Conservation (phyloP, 163 green algal genomes). For the Chlorella variabilis region DNA sequence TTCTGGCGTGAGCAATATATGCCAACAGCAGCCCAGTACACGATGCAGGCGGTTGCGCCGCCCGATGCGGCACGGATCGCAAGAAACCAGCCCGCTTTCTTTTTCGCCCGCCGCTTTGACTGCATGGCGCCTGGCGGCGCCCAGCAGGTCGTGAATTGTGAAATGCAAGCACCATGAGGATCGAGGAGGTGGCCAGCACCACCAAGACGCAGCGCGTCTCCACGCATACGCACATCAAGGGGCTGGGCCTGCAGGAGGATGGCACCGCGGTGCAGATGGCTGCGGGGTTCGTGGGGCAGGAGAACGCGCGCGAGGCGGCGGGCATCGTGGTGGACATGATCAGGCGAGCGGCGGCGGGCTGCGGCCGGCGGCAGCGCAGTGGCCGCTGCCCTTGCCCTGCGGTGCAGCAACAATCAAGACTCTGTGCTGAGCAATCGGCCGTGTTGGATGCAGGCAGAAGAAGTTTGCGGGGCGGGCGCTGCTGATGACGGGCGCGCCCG, state of each 20-base stretch:
- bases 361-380: background rate
- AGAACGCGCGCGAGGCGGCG: constrained; percentile 93
- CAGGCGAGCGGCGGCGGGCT: background rate
- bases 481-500: constrained; percentile 92
- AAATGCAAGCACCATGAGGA: constrained; percentile 71
- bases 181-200: constrained; percentile 96
- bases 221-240: constrained; percentile 99
- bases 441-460: constrained; percentile 81
- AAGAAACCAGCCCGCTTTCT: background rate
- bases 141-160: background rate
- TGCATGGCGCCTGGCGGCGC: background rate
- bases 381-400: too few species aligned
- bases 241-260: constrained; percentile 91
- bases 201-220: constrained; percentile 95
- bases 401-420: too few species aligned
- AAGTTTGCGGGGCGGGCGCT: constrained; percentile 98
- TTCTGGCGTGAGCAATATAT: too few species aligned
- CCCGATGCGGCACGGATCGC: background rate
- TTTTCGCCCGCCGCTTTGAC: background rate
- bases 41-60: background rate
- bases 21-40: background rate
- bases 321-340: constrained; percentile 99
- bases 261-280: constrained; percentile 79
- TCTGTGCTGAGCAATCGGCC: too few species aligned
- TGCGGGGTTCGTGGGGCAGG: constrained; percentile 96